Conservation (phyloP, 148 eudicot genomes). For the Camellia sinensis region DNA sequence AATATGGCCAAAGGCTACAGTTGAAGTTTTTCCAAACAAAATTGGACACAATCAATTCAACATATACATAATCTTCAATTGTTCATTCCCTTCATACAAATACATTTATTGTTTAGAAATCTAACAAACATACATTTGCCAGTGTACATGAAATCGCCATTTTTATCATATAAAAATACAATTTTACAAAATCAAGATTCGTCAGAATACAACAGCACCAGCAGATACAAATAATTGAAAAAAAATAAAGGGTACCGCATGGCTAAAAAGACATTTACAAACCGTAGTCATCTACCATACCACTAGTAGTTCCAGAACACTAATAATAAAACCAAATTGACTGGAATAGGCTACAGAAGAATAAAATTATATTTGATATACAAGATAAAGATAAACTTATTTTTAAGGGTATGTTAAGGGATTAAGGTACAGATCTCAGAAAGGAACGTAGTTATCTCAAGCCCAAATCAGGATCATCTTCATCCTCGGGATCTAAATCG, state of each 20-base stretch:
- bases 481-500: slow-evolving; percentile 44
- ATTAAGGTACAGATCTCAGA: neutral
- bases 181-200: neutral
- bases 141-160: no score
- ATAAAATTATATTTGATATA: no score
- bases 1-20: neutral
- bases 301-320: neutral
- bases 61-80: neutral
- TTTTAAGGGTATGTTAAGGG: neutral
- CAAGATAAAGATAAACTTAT: neutral
- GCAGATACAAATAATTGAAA: neutral
- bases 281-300: neutral
- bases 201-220: neutral
- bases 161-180: neutral
- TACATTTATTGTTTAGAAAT: no score
- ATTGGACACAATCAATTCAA: neutral
- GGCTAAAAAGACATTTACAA: neutral
- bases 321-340: neutral
- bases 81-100: no score
- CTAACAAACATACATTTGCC: neutral
- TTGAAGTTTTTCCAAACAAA: neutral
- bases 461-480: slow-evolving; percentile 34
- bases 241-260: neutral
- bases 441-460: slow-evolving; percentile 14
- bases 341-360: no score